These are phyloP conservation scores for Ganoderma boninense DNA, from an alignment of 1,284 basidiomycete species.

Conservation along the genomic window DNA sequence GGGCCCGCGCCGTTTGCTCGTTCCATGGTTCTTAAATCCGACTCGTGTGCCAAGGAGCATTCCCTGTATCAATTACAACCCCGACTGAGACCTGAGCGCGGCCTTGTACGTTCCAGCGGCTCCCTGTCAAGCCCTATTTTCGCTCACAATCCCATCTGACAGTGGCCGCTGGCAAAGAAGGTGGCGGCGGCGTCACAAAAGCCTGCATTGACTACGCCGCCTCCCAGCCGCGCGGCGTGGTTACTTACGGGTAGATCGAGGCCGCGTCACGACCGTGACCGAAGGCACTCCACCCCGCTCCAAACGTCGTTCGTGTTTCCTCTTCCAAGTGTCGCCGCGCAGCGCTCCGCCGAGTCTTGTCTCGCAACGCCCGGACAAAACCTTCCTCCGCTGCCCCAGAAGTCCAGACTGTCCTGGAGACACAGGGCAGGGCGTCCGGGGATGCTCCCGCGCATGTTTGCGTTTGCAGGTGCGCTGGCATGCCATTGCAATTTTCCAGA, in stretches of 20 bases:
- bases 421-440: no score
- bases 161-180: neutral
- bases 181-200: neutral
- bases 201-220: neutral
- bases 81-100: neutral
- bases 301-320: neutral
- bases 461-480: neutral
- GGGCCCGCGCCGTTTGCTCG: neutral
- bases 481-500: neutral
- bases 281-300: neutral
- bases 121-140: neutral
- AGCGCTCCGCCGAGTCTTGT: neutral
- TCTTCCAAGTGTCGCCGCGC: neutral
- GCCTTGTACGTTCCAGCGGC: neutral
- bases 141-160: neutral
- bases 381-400: neutral
- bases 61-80: neutral
- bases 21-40: neutral
- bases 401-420: neutral
- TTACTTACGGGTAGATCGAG: slow-evolving; percentile 2
- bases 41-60: neutral
- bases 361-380: neutral
- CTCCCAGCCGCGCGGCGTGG: neutral
- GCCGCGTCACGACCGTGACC: neutral
- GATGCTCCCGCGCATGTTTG: neutral